Percentiles rank a stretch among this genome's conserved stretches.
Conservation (phyloP, 1,139 yeast species). For the Wickerhamomyces sp. region DNA sequence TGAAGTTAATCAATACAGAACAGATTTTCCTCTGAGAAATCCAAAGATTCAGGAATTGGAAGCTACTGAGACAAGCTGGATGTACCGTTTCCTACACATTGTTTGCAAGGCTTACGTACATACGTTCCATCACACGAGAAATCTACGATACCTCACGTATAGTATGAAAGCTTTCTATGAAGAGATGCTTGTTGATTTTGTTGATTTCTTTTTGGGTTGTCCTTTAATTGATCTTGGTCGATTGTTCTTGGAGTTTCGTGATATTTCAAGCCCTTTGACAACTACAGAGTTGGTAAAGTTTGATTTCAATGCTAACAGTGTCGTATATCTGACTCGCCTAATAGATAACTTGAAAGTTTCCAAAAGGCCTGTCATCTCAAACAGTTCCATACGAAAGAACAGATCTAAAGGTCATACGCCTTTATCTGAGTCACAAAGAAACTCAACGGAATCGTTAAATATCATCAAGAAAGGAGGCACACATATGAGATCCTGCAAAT, state of each 20-base stretch:
- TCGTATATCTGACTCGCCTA: neutral
- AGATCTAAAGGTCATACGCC: too few relatives aligned
- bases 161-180: neutral
- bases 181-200: neutral
- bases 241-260: neutral
- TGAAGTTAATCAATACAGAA: too few relatives aligned
- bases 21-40: neutral
- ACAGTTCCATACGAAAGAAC: too few relatives aligned
- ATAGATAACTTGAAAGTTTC: neutral
- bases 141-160: neutral
- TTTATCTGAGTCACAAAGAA: neutral
- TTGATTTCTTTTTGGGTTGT: neutral
- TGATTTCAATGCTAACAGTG: neutral
- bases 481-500: too few relatives aligned
- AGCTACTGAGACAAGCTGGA: neutral
- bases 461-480: too few relatives aligned
- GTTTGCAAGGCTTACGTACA: neutral
- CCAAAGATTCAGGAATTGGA: neutral
- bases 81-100: neutral
- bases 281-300: neutral
- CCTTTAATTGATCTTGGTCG: neutral
- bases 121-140: neutral
- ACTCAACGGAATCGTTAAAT: neutral
- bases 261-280: neutral
- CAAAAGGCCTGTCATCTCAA: too few relatives aligned